Evolutionary conservation across 2,329 filamentous ascomycete species (phyloP), one percentile per base, ranked within the genome.

Genomic region (Epichloe scottii): DNA sequence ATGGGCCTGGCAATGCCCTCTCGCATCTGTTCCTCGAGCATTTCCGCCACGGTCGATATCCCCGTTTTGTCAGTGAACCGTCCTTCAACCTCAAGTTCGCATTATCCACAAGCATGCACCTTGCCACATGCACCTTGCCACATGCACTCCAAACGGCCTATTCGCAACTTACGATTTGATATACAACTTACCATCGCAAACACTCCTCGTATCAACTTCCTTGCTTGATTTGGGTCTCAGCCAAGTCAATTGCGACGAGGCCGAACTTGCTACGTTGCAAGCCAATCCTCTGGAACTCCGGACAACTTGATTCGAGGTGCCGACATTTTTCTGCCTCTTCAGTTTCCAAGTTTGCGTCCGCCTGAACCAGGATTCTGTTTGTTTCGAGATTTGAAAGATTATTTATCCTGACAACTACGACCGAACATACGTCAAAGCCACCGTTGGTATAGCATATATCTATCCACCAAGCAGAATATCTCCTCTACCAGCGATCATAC

Each of bases 1-100:
- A 51, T 34, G 46, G 45, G 39, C 30, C 23, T 39, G 14, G 47
- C 47, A 54, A 48, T 52, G 44, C 23, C 21, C 53, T 51, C 39
- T 52, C 39, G 34, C 35, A 21, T 38, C 46, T 37, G 23, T 44
- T 38, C 38, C 43, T 26, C 33, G 14, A 46, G 43, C 43, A 44
- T 42, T 35, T 45, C 51, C 43, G 43, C 51, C 48, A 45, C 33
- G 14, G 19, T 41, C 41, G 17, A 48, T 40, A 21, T 23, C 35
- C 37, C 35, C 38, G 17, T 38, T 48, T 11, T 30, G 15, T 38
- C 45, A 3, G 23, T 19, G 30, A 19, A 38, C 33, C 3, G 3
- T 21, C 38, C 45, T 38, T 34, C 12, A 26, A 30, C 23, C 43
- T 50, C 30, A 11, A 19, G 10, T 43, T 45, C 19, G n/a, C 43